A percentile compares a stretch with the other conserved stretches of the same genome.
Evolutionary conservation across 148 eudicot genomes (phyloP).

Genomic region (Pharnaceum exiguum): DNA sequence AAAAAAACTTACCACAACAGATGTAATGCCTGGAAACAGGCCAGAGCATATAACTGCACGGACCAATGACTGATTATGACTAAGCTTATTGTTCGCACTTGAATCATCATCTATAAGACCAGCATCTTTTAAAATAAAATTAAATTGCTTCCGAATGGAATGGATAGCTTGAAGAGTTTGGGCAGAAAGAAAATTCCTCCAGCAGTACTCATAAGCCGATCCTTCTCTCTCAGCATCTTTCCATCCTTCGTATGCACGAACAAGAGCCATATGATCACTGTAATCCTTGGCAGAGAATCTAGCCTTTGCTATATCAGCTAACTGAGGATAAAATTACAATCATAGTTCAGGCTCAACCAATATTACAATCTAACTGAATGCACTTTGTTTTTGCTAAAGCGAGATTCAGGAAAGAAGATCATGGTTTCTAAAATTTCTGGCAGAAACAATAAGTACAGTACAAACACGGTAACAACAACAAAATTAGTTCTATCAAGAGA

Average conservation of each 20-base stretch:
- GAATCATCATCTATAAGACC: conserved; percentile 65
- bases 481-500: too few relatives aligned
- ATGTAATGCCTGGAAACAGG: conserved; percentile 92
- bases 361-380: too few relatives aligned
- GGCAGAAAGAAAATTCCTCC: conserved; percentile 97
- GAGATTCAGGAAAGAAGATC: too few relatives aligned
- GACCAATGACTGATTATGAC: conserved; percentile 93
- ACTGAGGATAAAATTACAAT: conserved; percentile 37
- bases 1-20: conserved; percentile 75
- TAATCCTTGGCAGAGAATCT: conserved; percentile 99
- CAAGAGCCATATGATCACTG: conserved; percentile 99
- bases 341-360: background rate
- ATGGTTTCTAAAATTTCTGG: too few relatives aligned
- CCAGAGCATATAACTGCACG: conserved; percentile 98
- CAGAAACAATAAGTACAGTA: too few relatives aligned
- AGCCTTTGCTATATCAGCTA: conserved; percentile 97
- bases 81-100: conserved; percentile 64
- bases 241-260: conserved; percentile 99
- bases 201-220: conserved; percentile 95
- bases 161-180: conserved; percentile 99
- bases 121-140: conserved; percentile 77
- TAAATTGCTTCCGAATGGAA: conserved; percentile 92
- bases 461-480: too few relatives aligned
- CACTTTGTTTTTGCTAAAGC: too few relatives aligned
- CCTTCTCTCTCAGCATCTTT: conserved; percentile 99